Evolutionary conservation across 2,329 filamentous ascomycete species (phyloP), one percentile per base, ranked within the genome.

Genomic region (Penicillium aurantiogriseum): DNA sequence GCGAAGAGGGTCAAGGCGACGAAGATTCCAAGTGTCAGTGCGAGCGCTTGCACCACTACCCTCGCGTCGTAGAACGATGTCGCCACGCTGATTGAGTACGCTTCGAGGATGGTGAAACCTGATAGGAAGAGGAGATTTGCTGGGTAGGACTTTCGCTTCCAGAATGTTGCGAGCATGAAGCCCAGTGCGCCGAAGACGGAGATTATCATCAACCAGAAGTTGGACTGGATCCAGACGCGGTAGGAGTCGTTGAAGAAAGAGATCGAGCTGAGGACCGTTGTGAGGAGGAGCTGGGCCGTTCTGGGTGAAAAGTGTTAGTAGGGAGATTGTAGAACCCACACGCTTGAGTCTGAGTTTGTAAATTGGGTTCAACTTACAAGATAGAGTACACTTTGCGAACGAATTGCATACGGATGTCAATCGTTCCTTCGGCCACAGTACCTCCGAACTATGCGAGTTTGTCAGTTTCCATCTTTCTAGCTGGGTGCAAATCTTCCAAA

Each of bases 311-410:
- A 5, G 11, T 40, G 23, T 63, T 52, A 62, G 52, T 13, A 19
- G 8, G 7, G 31, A 4, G 27, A 17, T 15, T 27, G 2, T 23
- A n/a, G 8, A 35, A 19, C 21, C 31, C 8, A 35, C 2, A 31
- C 17, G 2, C 25, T 23, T 35, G 21, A 4, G 17, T 51, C 11
- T 23, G 21, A 2, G 17, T 43, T 47, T 39, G 53, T 57, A 9
- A 3, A 38, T 21, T 23, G 5, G 21, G 39, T 19, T 51, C 13
- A 25, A 74, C 82, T 79, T 75, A 85, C 79, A 99, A 83, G 76
- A 99, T 99, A 58, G 92, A 89, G 79, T 99, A 99, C 72, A 99
- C 94, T 82, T 97, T 97, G 77, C 92, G 88, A 68, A 96, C 83
- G 76, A 97, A 99, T 77, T 94, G 90, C 86, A 97, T 96, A 67